phyloP scores from a whole-genome alignment of 2,329 filamentous ascomycete species.

The Colletotrichum costaricense region DNA sequence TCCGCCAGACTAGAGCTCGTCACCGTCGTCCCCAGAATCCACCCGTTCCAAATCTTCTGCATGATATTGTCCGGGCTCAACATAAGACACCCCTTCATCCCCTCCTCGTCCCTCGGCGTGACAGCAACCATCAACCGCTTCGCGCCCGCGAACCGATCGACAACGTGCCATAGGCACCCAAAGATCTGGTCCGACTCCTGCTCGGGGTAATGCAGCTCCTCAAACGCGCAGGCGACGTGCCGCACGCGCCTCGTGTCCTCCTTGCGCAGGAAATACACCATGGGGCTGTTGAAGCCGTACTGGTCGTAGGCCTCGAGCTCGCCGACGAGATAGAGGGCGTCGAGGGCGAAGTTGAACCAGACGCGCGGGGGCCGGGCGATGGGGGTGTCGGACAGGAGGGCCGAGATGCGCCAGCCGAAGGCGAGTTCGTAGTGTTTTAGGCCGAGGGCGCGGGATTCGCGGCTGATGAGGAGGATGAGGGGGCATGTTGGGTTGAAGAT shows the following conservation, averaged over 20 bases:
- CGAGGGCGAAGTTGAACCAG: slow-evolving; percentile 60
- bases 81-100: slow-evolving; percentile 42
- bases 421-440: slow-evolving; percentile 57
- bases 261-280: slow-evolving; percentile 59
- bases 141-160: slow-evolving; percentile 55
- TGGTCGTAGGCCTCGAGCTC: slow-evolving; percentile 60
- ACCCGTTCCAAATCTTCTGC: slow-evolving; percentile 61
- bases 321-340: slow-evolving; percentile 60
- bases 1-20: slow-evolving; percentile 53
- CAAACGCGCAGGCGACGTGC: slow-evolving; percentile 56
- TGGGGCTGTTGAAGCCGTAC: slow-evolving; percentile 59
- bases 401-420: slow-evolving; percentile 59
- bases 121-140: slow-evolving; percentile 54
- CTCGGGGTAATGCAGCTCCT: slow-evolving; percentile 55
- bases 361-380: slow-evolving; percentile 49
- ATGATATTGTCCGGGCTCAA: slow-evolving; percentile 51
- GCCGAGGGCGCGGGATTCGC: slow-evolving; percentile 55
- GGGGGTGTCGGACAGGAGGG: slow-evolving; percentile 48
- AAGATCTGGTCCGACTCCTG: slow-evolving; percentile 58
- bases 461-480: slow-evolving; percentile 56
- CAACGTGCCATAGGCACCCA: slow-evolving; percentile 58
- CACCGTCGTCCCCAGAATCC: slow-evolving; percentile 54
- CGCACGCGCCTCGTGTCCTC: slow-evolving; percentile 56
- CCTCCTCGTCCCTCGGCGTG: slow-evolving; percentile 50
- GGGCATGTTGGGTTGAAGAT: slow-evolving; percentile 45